phyloP scores from a whole-genome alignment of 257 asterid species.

The Solanum chiquidenum region DNA sequence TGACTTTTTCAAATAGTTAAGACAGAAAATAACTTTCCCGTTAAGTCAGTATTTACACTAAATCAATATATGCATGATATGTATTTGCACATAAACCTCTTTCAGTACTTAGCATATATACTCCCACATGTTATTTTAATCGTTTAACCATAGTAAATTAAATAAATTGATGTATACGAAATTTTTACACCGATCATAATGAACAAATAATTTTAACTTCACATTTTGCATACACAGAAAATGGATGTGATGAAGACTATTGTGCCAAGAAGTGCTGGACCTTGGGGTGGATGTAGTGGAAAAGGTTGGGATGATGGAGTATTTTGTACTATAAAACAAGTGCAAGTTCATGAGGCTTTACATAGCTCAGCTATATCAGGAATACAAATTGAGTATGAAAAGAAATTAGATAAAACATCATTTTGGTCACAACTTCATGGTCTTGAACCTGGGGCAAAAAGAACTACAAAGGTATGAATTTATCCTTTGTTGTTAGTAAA shows the following conservation, averaged over 20 bases:
- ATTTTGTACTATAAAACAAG: not conserved
- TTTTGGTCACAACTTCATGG: not conserved
- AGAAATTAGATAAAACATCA: not conserved
- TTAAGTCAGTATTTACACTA: not conserved
- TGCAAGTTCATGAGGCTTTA: not conserved
- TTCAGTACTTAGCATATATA: not conserved
- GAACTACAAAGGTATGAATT: not conserved
- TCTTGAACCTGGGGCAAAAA: not conserved
- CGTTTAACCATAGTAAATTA: not conserved
- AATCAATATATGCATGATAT: not conserved
- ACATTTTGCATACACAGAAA: not conserved
- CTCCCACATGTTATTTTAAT: not conserved
- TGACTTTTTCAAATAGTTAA: not conserved
- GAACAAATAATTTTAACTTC: not conserved
- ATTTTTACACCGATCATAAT: not conserved
- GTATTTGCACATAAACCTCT: not conserved
- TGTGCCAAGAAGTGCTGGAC: conserved; percentile 3
- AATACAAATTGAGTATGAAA: not conserved
- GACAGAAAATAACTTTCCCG: not conserved
- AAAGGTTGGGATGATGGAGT: conserved; percentile 18
- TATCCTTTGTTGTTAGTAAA: not conserved
- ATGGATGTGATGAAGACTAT: not conserved
- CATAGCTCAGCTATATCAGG: not conserved
- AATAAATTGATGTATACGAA: not conserved
- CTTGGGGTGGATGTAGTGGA: conserved; percentile 5